These are phyloP conservation scores for Coix lacrymajobi DNA, from an alignment of 176 grass and related monocot species.

Conservation along the genomic window DNA sequence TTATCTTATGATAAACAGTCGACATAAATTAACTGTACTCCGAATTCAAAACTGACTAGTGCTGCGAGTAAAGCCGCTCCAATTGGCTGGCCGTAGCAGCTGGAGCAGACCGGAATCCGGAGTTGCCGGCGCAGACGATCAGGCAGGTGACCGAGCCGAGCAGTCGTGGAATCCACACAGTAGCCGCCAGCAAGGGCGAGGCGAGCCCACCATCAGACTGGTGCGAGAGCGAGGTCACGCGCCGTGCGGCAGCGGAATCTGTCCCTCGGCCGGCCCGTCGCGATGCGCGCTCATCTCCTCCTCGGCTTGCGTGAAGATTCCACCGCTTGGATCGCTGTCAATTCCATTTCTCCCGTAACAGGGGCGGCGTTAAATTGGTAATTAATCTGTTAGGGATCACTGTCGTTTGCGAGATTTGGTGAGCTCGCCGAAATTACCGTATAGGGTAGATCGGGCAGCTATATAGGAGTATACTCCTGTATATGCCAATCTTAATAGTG, in stretches of 20 bases:
- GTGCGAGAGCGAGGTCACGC: not conserved
- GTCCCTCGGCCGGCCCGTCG: not conserved
- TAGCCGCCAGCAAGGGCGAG: not conserved
- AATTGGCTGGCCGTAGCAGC: not conserved
- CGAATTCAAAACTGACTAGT: not conserved
- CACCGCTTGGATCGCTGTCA: not conserved
- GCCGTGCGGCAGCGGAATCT: constrained; percentile 9
- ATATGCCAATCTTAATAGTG: no score
- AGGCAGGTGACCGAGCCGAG: not conserved
- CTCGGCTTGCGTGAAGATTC: constrained; percentile 5
- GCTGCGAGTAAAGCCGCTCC: not conserved
- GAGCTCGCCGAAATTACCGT: no score
- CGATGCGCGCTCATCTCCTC: not conserved
- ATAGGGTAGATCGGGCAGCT: no score
- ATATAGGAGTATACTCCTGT: no score
- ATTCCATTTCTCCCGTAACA: not conserved
- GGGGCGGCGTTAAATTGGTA: no score
- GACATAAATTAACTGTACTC: not conserved
- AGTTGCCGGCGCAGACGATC: constrained; percentile 11
- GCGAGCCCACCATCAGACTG: no score
- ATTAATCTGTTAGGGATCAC: no score
- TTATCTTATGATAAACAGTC: not conserved
- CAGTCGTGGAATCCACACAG: constrained; percentile 27
- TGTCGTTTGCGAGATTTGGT: no score
- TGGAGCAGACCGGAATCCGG: not conserved